Conservation (phyloP, 2,329 filamentous ascomycete genomes). For the Ascocoryne sarcoides region DNA sequence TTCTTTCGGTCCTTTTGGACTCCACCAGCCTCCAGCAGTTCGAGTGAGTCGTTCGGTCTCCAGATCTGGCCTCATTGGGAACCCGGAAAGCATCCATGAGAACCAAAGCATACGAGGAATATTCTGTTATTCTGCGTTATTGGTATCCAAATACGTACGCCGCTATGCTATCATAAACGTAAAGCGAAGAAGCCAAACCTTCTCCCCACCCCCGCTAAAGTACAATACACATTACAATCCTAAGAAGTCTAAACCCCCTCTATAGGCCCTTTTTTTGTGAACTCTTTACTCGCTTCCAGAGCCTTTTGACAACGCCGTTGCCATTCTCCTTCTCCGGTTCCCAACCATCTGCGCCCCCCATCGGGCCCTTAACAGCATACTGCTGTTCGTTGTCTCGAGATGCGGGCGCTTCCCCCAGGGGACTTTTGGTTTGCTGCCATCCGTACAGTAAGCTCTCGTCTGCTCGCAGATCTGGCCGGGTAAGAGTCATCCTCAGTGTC, state of each 20-base stretch:
- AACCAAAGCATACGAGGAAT: no score
- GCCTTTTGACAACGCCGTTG: constrained; percentile 48
- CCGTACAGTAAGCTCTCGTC: constrained; percentile 65
- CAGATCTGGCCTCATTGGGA: no score
- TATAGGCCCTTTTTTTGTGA: constrained; percentile 19
- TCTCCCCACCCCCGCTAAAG: constrained; percentile 5
- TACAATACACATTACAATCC: constrained; percentile 2
- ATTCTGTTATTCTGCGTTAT: no score
- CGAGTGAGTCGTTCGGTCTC: no score
- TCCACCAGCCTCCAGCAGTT: no score
- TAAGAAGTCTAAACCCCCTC: not conserved
- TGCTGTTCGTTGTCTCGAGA: constrained; percentile 48
- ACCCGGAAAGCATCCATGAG: no score
- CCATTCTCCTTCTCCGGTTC: constrained; percentile 40
- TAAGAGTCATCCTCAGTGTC: constrained; percentile 94
- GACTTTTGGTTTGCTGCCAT: constrained; percentile 43
- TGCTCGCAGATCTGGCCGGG: constrained; percentile 74
- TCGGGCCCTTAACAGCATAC: constrained; percentile 31
- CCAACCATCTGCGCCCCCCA: constrained; percentile 32
- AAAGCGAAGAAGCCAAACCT: constrained; percentile 1
- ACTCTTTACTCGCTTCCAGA: constrained; percentile 51
- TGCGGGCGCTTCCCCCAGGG: constrained; percentile 40
- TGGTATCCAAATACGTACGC: constrained; percentile 1
- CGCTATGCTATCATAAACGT: constrained; percentile 3
- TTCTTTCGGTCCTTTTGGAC: no score